phyloP scores from a whole-genome alignment of 1,139 yeast genomes.

The Martiniozyma asiatica region DNA sequence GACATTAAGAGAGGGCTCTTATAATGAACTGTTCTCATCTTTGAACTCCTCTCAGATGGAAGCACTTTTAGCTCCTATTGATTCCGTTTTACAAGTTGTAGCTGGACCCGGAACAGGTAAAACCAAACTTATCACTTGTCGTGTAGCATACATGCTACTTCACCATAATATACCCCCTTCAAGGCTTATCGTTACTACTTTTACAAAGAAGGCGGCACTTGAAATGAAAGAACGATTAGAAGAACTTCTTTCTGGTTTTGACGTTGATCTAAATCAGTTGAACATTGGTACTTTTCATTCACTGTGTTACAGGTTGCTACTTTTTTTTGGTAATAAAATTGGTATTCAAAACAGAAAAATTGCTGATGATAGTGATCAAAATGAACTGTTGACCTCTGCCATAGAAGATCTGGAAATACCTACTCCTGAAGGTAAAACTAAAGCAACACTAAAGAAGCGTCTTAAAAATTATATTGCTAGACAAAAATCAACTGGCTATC shows the following conservation, averaged over 20 bases:
- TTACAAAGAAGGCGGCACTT: constrained; percentile 80
- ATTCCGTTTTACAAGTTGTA: constrained; percentile 55
- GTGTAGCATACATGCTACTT: constrained; percentile 61
- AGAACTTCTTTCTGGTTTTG: constrained; percentile 26
- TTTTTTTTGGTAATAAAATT: constrained; percentile 40
- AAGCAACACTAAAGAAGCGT: constrained; percentile 3
- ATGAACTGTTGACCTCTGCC: constrained; percentile 34
- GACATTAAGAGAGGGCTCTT: too few species aligned
- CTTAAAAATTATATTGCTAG: constrained; percentile 6
- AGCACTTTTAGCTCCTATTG: constrained; percentile 48
- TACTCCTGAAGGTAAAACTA: constrained; percentile 15
- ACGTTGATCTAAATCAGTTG: constrained; percentile 29
- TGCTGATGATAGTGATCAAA: constrained; percentile 57
- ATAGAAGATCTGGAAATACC: constrained; percentile 15
- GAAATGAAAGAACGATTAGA: constrained; percentile 62
- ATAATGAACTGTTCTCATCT: constrained; percentile 11
- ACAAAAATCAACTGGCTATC: constrained; percentile 9
- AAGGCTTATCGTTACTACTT: constrained; percentile 70
- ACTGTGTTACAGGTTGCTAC: constrained; percentile 52
- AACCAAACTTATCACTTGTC: constrained; percentile 66
- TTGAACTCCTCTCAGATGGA: constrained; percentile 46
- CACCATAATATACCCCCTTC: constrained; percentile 42
- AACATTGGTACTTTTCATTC: constrained; percentile 84
- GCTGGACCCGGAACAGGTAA: constrained; percentile 92
- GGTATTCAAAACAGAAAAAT: constrained; percentile 42